A percentile compares a stretch with the other conserved stretches of the same genome.
These are phyloP conservation scores for Lodderomyces jiufengensis DNA, from an alignment of 1,139 yeast genomes.

Conservation along the genomic window DNA sequence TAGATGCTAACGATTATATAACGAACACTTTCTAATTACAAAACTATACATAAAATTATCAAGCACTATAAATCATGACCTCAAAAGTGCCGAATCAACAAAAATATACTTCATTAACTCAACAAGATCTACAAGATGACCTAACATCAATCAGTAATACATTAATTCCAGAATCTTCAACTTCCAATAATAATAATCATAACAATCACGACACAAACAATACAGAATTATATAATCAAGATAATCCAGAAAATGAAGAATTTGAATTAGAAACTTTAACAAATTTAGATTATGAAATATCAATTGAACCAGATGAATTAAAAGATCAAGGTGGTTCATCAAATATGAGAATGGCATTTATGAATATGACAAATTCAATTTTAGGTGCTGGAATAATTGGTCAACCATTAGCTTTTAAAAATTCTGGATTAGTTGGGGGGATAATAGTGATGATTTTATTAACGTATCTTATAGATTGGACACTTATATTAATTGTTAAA, in stretches of 20 bases:
- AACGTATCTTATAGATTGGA: slow-evolving; percentile 83
- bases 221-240: neutral
- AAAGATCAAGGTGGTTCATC: slow-evolving; percentile 29
- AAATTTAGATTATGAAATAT: slow-evolving; percentile 19
- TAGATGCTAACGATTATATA: too few relatives aligned
- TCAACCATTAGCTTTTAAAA: slow-evolving; percentile 82
- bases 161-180: neutral
- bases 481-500: slow-evolving; percentile 70
- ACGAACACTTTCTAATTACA: too few relatives aligned
- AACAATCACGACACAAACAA: too few relatives aligned
- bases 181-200: too few relatives aligned
- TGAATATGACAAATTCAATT: slow-evolving; percentile 95
- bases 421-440: slow-evolving; percentile 79
- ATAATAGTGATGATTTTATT: slow-evolving; percentile 55
- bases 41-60: too few relatives aligned
- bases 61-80: neutral
- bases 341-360: slow-evolving; percentile 81
- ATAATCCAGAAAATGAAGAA: slow-evolving; percentile 14
- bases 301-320: slow-evolving; percentile 11
- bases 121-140: too few relatives aligned
- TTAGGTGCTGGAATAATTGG: slow-evolving; percentile 96
- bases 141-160: neutral
- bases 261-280: slow-evolving; percentile 26
- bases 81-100: neutral
- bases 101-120: neutral